phyloP scores from a whole-genome alignment of 1,139 yeast species.

The Pichia sp. region DNA sequence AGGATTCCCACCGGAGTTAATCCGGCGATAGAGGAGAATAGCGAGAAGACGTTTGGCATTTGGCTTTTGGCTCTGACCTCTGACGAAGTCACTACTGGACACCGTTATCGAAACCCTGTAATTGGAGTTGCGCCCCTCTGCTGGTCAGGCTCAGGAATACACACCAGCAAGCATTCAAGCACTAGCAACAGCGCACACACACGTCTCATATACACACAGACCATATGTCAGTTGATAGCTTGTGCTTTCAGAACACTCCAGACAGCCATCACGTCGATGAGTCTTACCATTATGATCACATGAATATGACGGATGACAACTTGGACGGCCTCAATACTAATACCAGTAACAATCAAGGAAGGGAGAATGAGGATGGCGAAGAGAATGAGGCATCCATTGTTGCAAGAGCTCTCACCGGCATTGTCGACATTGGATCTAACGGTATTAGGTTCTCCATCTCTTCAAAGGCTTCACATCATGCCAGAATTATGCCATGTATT shows the following conservation, averaged over 20 bases:
- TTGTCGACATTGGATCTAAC: conserved; percentile 64
- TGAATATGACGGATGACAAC: background rate
- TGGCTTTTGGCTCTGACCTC: too few relatives aligned
- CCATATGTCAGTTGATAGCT: conserved; percentile 10
- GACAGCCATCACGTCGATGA: conserved; percentile 24
- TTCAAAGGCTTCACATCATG: conserved; percentile 55
- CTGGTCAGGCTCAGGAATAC: too few relatives aligned
- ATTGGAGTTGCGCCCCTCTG: too few relatives aligned
- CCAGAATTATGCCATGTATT: conserved; percentile 63
- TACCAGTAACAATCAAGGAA: conserved; percentile 10
- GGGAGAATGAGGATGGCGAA: conserved; percentile 24
- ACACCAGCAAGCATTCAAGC: too few relatives aligned
- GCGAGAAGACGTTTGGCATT: too few relatives aligned
- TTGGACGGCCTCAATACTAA: conserved; percentile 11
- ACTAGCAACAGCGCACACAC: too few relatives aligned
- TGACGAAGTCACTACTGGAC: too few relatives aligned
- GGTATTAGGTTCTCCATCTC: conserved; percentile 63
- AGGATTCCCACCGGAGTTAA: too few relatives aligned
- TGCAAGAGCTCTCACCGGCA: conserved; percentile 47
- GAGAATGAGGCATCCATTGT: conserved; percentile 44
- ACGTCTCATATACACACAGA: too few relatives aligned
- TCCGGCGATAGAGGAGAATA: too few relatives aligned
- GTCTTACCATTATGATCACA: conserved; percentile 5
- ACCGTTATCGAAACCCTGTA: too few relatives aligned
- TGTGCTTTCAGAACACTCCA: conserved; percentile 8